phyloP scores from a whole-genome alignment of 768 basidiomycete genomes.

The Rhizopogon salebrosus region DNA sequence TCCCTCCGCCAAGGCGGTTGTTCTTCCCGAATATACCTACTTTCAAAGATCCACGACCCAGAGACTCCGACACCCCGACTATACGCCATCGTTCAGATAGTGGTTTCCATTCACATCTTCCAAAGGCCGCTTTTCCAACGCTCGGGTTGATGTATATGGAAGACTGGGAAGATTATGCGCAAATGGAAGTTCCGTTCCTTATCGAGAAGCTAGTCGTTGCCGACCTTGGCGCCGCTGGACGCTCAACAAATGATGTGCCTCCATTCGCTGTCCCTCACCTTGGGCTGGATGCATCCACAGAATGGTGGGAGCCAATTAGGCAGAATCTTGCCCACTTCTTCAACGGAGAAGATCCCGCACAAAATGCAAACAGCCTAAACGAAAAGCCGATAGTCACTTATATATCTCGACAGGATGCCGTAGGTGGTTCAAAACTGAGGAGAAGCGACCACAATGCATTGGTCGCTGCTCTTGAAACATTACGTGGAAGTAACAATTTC shows the following conservation, averaged over 20 bases:
- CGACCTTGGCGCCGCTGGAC: slow-evolving; percentile 63
- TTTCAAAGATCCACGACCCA: slow-evolving; percentile 40
- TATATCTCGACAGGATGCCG: slow-evolving; percentile 55
- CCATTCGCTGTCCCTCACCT: slow-evolving; percentile 36
- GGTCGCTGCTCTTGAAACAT: slow-evolving; percentile 46
- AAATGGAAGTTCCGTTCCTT: slow-evolving; percentile 64
- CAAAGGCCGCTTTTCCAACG: slow-evolving; percentile 70
- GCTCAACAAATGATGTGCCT: slow-evolving; percentile 20
- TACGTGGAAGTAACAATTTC: slow-evolving; percentile 48
- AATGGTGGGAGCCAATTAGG: slow-evolving; percentile 70
- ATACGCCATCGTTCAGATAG: slow-evolving; percentile 43
- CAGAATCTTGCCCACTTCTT: slow-evolving; percentile 40
- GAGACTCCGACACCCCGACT: no score
- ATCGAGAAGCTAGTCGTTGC: slow-evolving; percentile 74
- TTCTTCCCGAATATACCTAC: slow-evolving; percentile 67
- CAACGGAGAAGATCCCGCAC: slow-evolving; percentile 20
- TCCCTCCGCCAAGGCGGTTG: slow-evolving; percentile 67
- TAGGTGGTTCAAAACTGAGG: slow-evolving; percentile 44
- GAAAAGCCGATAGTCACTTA: slow-evolving; percentile 58
- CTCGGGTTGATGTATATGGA: slow-evolving; percentile 61
- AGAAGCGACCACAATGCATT: slow-evolving; percentile 56
- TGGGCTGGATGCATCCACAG: slow-evolving; percentile 36
- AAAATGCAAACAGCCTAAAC: slow-evolving; percentile 12
- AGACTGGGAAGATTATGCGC: slow-evolving; percentile 75
- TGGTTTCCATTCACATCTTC: slow-evolving; percentile 68